phyloP scores from a whole-genome alignment of 2,329 filamentous ascomycete genomes.

The Dryadomyces quercivorus region DNA sequence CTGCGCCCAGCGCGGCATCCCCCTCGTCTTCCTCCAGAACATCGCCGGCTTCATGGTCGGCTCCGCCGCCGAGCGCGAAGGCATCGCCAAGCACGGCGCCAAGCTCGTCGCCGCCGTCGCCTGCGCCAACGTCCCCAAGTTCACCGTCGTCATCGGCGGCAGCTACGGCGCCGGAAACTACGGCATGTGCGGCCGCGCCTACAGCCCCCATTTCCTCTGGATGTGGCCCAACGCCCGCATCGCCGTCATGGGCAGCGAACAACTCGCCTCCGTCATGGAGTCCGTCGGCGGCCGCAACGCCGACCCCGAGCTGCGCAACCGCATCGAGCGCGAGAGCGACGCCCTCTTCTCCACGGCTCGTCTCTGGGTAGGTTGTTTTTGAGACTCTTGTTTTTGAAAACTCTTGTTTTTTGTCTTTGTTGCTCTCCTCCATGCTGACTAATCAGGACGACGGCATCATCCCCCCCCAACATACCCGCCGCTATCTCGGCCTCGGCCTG shows the following conservation, averaged over 20 bases:
- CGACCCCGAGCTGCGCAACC: conserved; percentile 66
- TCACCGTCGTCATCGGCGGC: conserved; percentile 90
- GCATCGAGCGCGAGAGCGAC: conserved; percentile 85
- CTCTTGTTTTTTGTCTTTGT: too few relatives aligned
- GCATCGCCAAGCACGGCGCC: conserved; percentile 95
- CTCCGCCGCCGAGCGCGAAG: conserved; percentile 78
- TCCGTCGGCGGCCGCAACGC: conserved; percentile 70
- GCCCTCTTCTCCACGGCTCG: conserved; percentile 79
- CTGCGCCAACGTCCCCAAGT: conserved; percentile 89
- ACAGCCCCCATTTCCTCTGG: conserved; percentile 82
- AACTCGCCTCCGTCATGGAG: conserved; percentile 87
- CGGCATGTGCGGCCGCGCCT: conserved; percentile 94
- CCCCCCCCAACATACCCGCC: conserved; percentile 61
- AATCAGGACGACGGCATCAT: conserved; percentile 64
- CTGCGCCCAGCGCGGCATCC: conserved; percentile 79
- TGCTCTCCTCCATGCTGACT: background rate
- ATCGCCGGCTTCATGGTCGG: conserved; percentile 99
- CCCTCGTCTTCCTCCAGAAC: conserved; percentile 89
- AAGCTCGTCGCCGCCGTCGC: conserved; percentile 94
- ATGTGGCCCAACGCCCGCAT: conserved; percentile 98
- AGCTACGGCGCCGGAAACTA: conserved; percentile 95
- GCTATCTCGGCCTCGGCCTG: conserved; percentile 60
- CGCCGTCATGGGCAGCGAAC: conserved; percentile 91
- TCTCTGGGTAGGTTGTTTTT: conserved; percentile 55
- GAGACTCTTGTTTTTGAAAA: background rate